Evolutionary conservation across 345 rosid species (phyloP), one percentile per base, ranked within the genome.

Genomic region (Diplotaxis tenuifolia): DNA sequence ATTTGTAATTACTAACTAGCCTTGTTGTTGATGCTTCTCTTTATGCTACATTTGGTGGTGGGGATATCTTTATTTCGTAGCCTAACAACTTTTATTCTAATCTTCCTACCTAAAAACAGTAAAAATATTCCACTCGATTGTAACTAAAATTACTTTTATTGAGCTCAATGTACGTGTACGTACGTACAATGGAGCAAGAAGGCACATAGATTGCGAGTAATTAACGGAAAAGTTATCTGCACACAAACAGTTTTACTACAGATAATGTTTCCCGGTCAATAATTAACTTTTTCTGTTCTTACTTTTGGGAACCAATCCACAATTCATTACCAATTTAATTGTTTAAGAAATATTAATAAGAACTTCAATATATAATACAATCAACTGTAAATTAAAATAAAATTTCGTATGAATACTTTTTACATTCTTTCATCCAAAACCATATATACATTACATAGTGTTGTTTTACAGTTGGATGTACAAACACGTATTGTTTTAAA

Each of bases 241-340:
- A 19, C 53, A 71, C 20, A 15, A 50, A 62, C 20, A 50, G 40
- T 27, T 52, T 50, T 10, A 12, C 5, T 64, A 28, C 29, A 21
- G 20, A 52, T 25, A 18, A 72, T 25, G 6, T 56, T 27, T 55
- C 47, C 47, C 70, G 65, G 55, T 64, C 77, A 73, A 65, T 65
- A 65, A 73, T 56, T 65, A 73, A 62, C 21, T 10, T 40, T 19
- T 64, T n/a, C 27, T 73, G 77, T 73, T 65, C 66, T 65, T 65
- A 66, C 77, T 73, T 73, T 57, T 15, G 57, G 77, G 77, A 45
- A 73, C 65, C 71, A 73, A 29, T 56, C 65, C 47, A 29, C 0
- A 36, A 65, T 42, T 40, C 18, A 2, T 64, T 54, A 73, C 71
- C 49, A 40, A 14, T 23, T 1, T 23, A 23, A 23, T 1, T 1